phyloP scores from a whole-genome alignment of 2,329 filamentous ascomycete species.

The Rhynchosporium graminicola region DNA sequence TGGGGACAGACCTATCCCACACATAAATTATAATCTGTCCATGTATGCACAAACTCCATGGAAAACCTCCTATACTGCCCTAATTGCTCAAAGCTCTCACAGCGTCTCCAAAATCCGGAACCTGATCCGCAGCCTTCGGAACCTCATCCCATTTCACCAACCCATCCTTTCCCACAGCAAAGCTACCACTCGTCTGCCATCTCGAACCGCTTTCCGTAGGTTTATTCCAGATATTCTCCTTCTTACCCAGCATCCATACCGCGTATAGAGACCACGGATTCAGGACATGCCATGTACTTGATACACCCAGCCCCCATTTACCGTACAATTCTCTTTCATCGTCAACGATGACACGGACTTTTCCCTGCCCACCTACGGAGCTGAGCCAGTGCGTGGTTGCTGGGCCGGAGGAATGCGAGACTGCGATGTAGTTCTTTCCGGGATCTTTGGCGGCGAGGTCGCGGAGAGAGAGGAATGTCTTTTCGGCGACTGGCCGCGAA shows the following conservation, averaged over 20 bases:
- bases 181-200: constrained; percentile 70
- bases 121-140: constrained; percentile 52
- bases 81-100: constrained; percentile 29
- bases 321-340: constrained; percentile 60
- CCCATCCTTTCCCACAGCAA: constrained; percentile 57
- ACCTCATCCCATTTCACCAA: constrained; percentile 54
- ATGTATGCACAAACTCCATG: too few relatives aligned
- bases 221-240: constrained; percentile 67
- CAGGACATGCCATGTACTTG: constrained; percentile 62
- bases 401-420: constrained; percentile 61
- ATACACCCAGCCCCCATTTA: constrained; percentile 63
- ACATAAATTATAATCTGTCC: too few relatives aligned
- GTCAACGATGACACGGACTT: constrained; percentile 62
- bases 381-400: constrained; percentile 49
- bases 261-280: constrained; percentile 58
- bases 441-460: constrained; percentile 52
- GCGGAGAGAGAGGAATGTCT: constrained; percentile 59
- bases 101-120: constrained; percentile 54
- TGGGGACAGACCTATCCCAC: too few relatives aligned
- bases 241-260: constrained; percentile 57
- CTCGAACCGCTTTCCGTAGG: constrained; percentile 64
- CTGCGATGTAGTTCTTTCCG: constrained; percentile 57
- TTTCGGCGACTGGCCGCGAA: constrained; percentile 52
- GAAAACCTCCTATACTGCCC: too few relatives aligned
- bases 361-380: constrained; percentile 38